Evolutionary conservation across 768 basidiomycete species (phyloP).

Genomic region (Crepidotus variabilis): DNA sequence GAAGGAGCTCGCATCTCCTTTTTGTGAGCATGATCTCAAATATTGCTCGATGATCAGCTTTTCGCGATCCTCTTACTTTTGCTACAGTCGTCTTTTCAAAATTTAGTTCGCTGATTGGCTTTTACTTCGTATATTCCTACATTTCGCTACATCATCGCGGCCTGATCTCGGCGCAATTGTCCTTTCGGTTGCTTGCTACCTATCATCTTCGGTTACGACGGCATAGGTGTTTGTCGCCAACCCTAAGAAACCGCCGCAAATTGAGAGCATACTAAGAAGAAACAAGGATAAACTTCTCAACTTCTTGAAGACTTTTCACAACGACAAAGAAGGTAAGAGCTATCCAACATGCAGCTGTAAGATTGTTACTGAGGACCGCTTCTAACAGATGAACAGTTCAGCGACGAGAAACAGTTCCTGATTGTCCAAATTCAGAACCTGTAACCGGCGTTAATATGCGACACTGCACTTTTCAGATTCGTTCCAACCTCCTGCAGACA

Average conservation of each 20-base stretch:
- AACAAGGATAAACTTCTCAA: slow-evolving; percentile 92
- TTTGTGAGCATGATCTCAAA: too few species aligned
- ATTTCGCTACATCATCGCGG: background rate
- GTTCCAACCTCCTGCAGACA: background rate
- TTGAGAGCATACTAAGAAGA: slow-evolving; percentile 83
- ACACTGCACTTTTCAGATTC: background rate
- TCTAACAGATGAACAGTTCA: slow-evolving; percentile 87
- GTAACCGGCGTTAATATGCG: slow-evolving; percentile 26
- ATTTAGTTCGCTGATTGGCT: background rate
- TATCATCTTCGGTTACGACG: background rate
- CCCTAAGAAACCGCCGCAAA: slow-evolving; percentile 97
- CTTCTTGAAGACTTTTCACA: slow-evolving; percentile 93
- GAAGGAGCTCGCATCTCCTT: background rate
- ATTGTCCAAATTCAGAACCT: slow-evolving; percentile 87
- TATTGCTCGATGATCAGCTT: background rate
- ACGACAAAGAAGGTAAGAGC: slow-evolving; percentile 88
- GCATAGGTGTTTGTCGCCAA: slow-evolving; percentile 92
- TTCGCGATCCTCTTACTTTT: background rate
- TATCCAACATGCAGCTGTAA: background rate
- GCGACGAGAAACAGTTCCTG: slow-evolving; percentile 95
- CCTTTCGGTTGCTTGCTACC: background rate
- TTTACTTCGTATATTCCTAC: background rate
- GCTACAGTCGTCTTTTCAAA: background rate
- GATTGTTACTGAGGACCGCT: background rate
- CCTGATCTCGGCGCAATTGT: background rate